Evolutionary conservation across 345 rosid genomes (phyloP).

Genomic region (Orychophragmus violaceus): DNA sequence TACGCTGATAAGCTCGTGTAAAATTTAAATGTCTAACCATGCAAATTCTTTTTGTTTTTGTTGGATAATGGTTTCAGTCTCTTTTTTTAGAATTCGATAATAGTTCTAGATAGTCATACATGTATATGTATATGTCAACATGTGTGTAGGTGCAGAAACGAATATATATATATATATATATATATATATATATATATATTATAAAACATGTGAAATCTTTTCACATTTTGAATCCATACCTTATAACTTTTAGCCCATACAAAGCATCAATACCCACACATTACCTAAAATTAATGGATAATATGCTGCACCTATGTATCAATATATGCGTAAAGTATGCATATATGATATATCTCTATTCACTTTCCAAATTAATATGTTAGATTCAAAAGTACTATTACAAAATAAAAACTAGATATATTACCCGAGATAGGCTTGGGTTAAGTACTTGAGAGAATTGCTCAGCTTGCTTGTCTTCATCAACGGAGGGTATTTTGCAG

Average conservation of each 20-base stretch:
- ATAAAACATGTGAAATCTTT: conserved; percentile 9
- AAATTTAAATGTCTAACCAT: neutral
- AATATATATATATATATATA: neutral
- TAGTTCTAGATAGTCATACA: neutral
- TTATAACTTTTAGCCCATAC: conserved; percentile 18
- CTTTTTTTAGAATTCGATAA: neutral
- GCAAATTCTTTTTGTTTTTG: neutral
- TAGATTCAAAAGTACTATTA: neutral
- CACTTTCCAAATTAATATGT: neutral
- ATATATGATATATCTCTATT: conserved; percentile 4
- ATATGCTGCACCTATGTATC: neutral
- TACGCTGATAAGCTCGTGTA: neutral
- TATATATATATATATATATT: neutral
- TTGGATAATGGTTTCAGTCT: neutral
- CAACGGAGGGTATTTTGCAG: conserved; percentile 78
- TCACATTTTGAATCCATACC: conserved; percentile 6
- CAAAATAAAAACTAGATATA: neutral
- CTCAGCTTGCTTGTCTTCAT: conserved; percentile 97
- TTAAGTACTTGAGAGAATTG: conserved; percentile 81
- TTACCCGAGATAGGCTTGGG: conserved; percentile 88
- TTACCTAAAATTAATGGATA: neutral
- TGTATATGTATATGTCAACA: neutral
- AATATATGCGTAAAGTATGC: neutral
- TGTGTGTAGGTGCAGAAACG: neutral
- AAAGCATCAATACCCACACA: conserved; percentile 19